Evolutionary conservation across 352 stramenopile genomes (phyloP), one percentile per base, ranked within the genome.

Genomic region (Phytophthora gonapodyides): DNA sequence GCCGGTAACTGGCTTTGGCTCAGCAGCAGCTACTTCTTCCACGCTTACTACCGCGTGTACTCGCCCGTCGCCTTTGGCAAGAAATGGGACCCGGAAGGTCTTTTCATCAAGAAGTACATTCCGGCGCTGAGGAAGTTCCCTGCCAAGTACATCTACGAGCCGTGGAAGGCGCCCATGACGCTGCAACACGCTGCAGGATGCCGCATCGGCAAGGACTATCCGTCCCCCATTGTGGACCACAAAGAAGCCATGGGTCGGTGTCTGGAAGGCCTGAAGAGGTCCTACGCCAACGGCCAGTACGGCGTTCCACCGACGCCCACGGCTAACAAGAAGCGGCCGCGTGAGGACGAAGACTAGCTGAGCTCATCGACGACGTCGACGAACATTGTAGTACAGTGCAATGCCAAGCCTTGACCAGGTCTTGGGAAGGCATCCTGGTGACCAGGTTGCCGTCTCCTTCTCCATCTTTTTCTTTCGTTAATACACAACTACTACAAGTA

Each of bases 1-100:
- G 93, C 88, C 37, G 97, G 97, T 63, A 99, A 99, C 67, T 99
- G 97, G 97, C 83, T 98, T 52, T 98, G 97, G 96, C 85, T 99
- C 33, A 97, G 82, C 41, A 97, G 88, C 57, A 96, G 84, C 34
- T 91, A 88, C 16, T 98, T 98, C 78, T 99, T 99, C 62, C 96
- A 96, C 40, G 96, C 98, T 58, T 99, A 99, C 77, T 99, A 98
- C 69, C 89, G 96, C 48, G 97, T 97, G 55, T 99, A 99, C 57
- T 97, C 81, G 7, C 96, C 96, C 3, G 86, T 93, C 46, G 84
- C 83, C 1, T 98, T 98, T 63, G 89, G 87, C 9, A 98, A 98
- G 68, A 99, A 99, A 66, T 98, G 88, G 68, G 97, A 99, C 64
- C 82, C 88, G 0, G 73, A 96, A 49, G 92, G 93, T 15, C 69